These are phyloP conservation scores for Phalaenopsis hybrid DNA, from an alignment of 116 monocot species.

Conservation along the genomic window DNA sequence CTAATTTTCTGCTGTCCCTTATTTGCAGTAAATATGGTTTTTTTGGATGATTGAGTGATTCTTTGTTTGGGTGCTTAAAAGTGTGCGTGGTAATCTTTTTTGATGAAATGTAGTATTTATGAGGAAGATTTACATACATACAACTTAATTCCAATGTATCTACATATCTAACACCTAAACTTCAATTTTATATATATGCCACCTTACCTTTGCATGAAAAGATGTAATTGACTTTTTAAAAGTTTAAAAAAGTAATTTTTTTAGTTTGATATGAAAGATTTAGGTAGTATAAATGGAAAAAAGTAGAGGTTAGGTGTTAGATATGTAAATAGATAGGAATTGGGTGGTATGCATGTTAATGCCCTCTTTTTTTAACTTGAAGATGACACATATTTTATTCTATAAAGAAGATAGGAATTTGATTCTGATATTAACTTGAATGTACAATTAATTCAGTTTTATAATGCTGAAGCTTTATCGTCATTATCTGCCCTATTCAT, in stretches of 20 bases:
- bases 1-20: background rate
- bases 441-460: background rate
- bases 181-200: too few species aligned
- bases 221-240: too few species aligned
- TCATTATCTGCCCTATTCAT: background rate
- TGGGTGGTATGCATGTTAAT: too few species aligned
- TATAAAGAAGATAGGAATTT: background rate
- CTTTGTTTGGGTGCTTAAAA: background rate
- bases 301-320: too few species aligned
- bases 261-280: too few species aligned
- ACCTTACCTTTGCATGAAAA: too few species aligned
- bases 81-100: background rate
- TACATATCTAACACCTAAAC: too few species aligned
- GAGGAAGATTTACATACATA: too few species aligned
- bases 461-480: background rate
- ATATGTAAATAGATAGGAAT: too few species aligned
- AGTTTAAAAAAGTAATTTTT: too few species aligned
- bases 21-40: background rate
- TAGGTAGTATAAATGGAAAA: too few species aligned
- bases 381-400: background rate
- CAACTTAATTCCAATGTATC: too few species aligned
- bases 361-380: background rate
- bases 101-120: background rate
- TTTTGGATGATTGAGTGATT: background rate
- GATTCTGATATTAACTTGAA: conserved; percentile 3